Conservation (phyloP, 306 rosid genomes). For the Hippophae rhamnoides region DNA sequence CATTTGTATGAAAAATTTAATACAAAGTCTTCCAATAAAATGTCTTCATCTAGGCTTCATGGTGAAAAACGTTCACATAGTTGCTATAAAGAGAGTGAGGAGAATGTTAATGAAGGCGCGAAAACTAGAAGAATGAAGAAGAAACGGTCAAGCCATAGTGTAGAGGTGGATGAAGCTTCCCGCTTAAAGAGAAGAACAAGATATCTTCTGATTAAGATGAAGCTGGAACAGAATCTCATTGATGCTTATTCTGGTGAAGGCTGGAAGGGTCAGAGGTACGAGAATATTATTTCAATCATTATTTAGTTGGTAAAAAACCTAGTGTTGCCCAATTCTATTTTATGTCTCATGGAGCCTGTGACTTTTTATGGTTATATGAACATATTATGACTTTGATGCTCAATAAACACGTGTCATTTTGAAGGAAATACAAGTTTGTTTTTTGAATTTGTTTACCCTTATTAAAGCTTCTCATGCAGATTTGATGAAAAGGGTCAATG, state of each 20-base stretch:
- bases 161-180: conserved; percentile 60
- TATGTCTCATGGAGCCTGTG: no score
- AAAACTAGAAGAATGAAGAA: conserved; percentile 28
- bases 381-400: no score
- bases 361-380: no score
- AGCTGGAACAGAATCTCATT: conserved; percentile 84
- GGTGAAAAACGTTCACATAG: conserved; percentile 22
- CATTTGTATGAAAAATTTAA: conserved; percentile 13
- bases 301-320: neutral
- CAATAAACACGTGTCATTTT: no score
- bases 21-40: conserved; percentile 35
- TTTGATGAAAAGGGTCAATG: no score
- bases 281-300: conserved; percentile 3
- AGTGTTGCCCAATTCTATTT: neutral
- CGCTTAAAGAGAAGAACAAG: conserved; percentile 76
- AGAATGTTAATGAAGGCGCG: conserved; percentile 26
- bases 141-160: conserved; percentile 32
- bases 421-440: no score
- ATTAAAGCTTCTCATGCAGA: no score
- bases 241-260: conserved; percentile 95
- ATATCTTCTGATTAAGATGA: conserved; percentile 69
- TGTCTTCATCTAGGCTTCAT: conserved; percentile 25
- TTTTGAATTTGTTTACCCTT: no score
- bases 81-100: conserved; percentile 22
- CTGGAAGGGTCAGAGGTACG: conserved; percentile 93